Evolutionary conservation across 2,329 filamentous ascomycete species (phyloP).

Genomic region (Aspergillus sp.): DNA sequence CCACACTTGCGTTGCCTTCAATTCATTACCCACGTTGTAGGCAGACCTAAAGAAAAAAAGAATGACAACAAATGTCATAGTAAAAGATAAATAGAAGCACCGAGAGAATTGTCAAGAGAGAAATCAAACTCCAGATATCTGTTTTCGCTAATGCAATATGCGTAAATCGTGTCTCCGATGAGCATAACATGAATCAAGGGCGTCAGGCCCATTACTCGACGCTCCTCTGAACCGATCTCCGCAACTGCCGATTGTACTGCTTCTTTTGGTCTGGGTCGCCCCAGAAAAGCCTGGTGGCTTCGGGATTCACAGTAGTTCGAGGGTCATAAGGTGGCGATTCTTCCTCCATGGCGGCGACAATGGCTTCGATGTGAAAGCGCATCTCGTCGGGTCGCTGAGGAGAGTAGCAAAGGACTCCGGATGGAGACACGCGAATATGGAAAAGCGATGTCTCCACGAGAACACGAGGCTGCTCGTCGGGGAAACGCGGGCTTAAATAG

Average conservation of each 20-base stretch:
- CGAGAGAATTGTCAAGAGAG: too few relatives aligned
- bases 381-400: constrained; percentile 72
- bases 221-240: constrained; percentile 66
- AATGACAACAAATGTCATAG: not conserved
- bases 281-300: constrained; percentile 86
- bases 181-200: not conserved
- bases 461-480: constrained; percentile 82
- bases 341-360: constrained; percentile 81
- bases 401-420: constrained; percentile 82
- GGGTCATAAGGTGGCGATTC: constrained; percentile 87
- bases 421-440: constrained; percentile 79
- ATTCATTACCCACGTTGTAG: not conserved
- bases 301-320: constrained; percentile 78
- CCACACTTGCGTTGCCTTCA: not conserved
- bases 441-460: constrained; percentile 79
- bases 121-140: not conserved
- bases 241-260: constrained; percentile 76
- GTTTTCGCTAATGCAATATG: not conserved
- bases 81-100: too few relatives aligned
- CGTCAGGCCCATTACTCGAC: constrained; percentile 24
- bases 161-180: not conserved
- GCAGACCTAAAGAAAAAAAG: not conserved
- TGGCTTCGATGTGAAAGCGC: constrained; percentile 77
- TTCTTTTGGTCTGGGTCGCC: constrained; percentile 76
- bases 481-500: constrained; percentile 79